Evolutionary conservation across 2,329 filamentous ascomycete genomes (phyloP).

Genomic region (Aspergillus thermomutatus): DNA sequence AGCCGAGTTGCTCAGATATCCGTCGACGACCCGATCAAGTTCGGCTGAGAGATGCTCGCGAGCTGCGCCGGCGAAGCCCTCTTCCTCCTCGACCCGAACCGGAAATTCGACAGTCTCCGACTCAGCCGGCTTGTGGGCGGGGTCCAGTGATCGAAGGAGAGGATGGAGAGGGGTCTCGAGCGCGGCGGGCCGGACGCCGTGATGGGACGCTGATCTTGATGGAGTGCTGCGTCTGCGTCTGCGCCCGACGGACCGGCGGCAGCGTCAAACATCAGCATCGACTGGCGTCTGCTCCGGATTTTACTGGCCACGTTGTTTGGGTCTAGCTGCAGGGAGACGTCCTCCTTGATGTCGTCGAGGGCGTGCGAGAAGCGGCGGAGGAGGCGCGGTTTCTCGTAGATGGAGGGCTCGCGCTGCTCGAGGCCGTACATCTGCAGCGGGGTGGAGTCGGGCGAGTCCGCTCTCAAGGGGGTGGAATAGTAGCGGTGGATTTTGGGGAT

Average conservation of each 20-base stretch:
- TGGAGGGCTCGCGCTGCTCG: constrained; percentile 32
- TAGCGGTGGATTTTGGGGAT: constrained; percentile 29
- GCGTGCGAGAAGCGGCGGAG: constrained; percentile 33
- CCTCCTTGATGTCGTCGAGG: constrained; percentile 35
- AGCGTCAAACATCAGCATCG: constrained; percentile 20
- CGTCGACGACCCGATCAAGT: constrained; percentile 32
- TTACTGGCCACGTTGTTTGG: constrained; percentile 20
- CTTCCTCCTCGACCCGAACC: constrained; percentile 19
- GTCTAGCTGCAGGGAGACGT: constrained; percentile 26
- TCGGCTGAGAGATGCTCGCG: constrained; percentile 31
- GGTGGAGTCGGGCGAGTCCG: constrained; percentile 26
- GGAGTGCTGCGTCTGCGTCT: neutral
- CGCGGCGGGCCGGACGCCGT: constrained; percentile 14
- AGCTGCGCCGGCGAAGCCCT: constrained; percentile 8
- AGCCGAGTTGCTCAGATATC: constrained; percentile 13
- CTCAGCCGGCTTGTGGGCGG: constrained; percentile 21
- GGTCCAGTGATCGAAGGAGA: constrained; percentile 20
- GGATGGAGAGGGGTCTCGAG: constrained; percentile 24
- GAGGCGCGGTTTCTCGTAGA: constrained; percentile 26
- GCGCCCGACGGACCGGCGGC: constrained; percentile 1
- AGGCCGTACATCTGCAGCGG: constrained; percentile 32
- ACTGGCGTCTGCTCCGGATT: constrained; percentile 23
- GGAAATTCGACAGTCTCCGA: constrained; percentile 24
- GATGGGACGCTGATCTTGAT: neutral
- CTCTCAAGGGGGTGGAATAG: constrained; percentile 32